Conservation (phyloP, 2,329 filamentous ascomycete species). For the Incumbomyces delicatus region DNA sequence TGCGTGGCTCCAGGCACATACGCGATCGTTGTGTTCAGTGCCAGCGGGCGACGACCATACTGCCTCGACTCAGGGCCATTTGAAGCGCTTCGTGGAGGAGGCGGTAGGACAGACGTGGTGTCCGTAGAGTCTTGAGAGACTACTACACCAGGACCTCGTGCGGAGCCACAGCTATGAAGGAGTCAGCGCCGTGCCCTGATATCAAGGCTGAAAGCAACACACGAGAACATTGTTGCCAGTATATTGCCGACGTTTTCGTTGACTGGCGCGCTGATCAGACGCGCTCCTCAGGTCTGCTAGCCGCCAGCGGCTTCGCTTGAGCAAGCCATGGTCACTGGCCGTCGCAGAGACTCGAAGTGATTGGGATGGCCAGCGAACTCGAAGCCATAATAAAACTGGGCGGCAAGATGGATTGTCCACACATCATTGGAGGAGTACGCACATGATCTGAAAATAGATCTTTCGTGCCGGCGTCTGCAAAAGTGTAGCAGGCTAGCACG, state of each 20-base stretch:
- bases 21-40: constrained; percentile 32
- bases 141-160: background rate
- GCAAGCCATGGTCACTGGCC: constrained; percentile 1
- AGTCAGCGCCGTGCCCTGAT: background rate
- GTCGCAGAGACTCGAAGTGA: background rate
- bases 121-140: constrained; percentile 1
- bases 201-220: background rate
- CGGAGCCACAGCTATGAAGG: constrained; percentile 1
- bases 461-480: background rate
- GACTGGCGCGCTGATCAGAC: constrained; percentile 4
- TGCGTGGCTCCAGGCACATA: constrained; percentile 26
- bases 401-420: background rate
- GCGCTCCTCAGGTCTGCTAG: constrained; percentile 5
- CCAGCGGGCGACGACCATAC: constrained; percentile 24
- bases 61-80: constrained; percentile 11
- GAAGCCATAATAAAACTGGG: constrained; percentile 1
- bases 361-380: background rate
- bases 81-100: constrained; percentile 21
- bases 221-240: constrained; percentile 6
- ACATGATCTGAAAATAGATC: constrained; percentile 2
- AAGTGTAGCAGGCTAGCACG: constrained; percentile 1
- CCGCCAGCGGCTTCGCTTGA: constrained; percentile 6
- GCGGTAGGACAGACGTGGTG: constrained; percentile 11
- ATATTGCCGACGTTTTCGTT: background rate
- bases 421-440: constrained; percentile 1